phyloP scores from a whole-genome alignment of 2,329 filamentous ascomycete species.

The Aspergillus oerlinghausenensis region DNA sequence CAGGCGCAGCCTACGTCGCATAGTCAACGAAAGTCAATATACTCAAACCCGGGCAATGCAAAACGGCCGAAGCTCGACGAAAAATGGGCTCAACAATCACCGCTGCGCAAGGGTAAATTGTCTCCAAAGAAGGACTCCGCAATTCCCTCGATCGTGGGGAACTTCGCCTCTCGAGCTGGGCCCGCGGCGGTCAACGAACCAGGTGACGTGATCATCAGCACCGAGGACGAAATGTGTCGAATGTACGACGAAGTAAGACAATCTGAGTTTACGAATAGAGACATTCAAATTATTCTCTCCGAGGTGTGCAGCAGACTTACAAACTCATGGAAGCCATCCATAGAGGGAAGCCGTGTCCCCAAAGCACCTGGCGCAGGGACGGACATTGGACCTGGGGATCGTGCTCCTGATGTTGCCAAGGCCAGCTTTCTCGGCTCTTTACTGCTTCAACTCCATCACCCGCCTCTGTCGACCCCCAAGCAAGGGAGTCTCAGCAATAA shows the following conservation, averaged over 20 bases:
- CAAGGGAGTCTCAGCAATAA: conserved; percentile 19
- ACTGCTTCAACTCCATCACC: conserved; percentile 74
- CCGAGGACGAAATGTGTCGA: conserved; percentile 64
- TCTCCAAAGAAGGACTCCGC: conserved; percentile 53
- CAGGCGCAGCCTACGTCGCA: conserved; percentile 11
- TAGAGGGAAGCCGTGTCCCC: conserved; percentile 6
- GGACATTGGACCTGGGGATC: conserved; percentile 61
- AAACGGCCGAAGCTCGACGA: conserved; percentile 42
- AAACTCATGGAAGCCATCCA: conserved; percentile 29
- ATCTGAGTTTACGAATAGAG: conserved; percentile 26
- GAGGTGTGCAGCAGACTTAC: conserved; percentile 32
- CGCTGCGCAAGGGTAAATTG: conserved; percentile 30
- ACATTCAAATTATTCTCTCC: conserved; percentile 29
- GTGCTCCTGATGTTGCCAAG: conserved; percentile 63
- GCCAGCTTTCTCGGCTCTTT: conserved; percentile 75
- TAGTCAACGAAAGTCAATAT: conserved; percentile 33
- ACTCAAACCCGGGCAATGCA: conserved; percentile 39
- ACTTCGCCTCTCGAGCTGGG: conserved; percentile 55
- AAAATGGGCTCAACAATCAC: conserved; percentile 32
- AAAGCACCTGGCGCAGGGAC: conserved; percentile 41
- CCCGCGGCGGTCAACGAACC: conserved; percentile 63
- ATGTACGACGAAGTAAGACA: conserved; percentile 52
- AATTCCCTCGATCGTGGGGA: conserved; percentile 68
- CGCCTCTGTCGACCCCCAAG: conserved; percentile 39
- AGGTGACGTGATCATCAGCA: conserved; percentile 67